A percentile compares a stretch with the other conserved stretches of the same genome.
Conservation (phyloP, 768 basidiomycete species). For the Russula earlei region DNA sequence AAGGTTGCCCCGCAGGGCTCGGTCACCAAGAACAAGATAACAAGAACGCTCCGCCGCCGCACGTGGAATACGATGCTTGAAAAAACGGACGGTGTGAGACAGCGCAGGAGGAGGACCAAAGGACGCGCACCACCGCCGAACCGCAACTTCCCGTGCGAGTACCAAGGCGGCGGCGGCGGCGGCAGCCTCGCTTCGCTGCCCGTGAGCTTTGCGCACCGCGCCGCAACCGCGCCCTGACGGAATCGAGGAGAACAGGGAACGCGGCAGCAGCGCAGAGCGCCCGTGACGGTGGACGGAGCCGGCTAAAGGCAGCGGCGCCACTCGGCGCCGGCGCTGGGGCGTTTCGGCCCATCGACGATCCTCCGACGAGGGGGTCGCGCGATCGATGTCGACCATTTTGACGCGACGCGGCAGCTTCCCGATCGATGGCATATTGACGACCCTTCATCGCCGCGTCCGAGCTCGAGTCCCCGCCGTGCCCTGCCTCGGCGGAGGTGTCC, state of each 20-base stretch:
- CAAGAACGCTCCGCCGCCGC: not conserved
- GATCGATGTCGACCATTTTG: too few species aligned
- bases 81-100: not conserved
- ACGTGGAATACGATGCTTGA: not conserved
- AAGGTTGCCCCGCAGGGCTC: too few species aligned
- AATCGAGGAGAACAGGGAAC: slow-evolving; percentile 46
- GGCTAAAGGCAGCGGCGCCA: too few species aligned
- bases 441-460: too few species aligned
- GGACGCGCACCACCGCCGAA: slow-evolving; percentile 5
- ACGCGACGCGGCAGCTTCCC: not conserved
- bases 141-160: slow-evolving; percentile 34
- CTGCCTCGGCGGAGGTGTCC: not conserved
- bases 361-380: too few species aligned
- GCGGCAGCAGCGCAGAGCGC: slow-evolving; percentile 43
- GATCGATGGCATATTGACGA: not conserved
- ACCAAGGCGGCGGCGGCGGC: slow-evolving; percentile 38
- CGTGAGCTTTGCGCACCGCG: slow-evolving; percentile 39
- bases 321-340: too few species aligned
- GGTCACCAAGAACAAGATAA: slow-evolving; percentile 1
- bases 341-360: too few species aligned
- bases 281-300: slow-evolving; percentile 41
- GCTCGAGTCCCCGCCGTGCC: not conserved
- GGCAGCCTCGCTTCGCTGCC: too few species aligned
- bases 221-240: slow-evolving; percentile 47
- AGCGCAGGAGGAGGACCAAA: too few species aligned